These are phyloP conservation scores for Ceratobasidium theobromae DNA, from an alignment of 1,284 basidiomycete genomes.

Conservation along the genomic window DNA sequence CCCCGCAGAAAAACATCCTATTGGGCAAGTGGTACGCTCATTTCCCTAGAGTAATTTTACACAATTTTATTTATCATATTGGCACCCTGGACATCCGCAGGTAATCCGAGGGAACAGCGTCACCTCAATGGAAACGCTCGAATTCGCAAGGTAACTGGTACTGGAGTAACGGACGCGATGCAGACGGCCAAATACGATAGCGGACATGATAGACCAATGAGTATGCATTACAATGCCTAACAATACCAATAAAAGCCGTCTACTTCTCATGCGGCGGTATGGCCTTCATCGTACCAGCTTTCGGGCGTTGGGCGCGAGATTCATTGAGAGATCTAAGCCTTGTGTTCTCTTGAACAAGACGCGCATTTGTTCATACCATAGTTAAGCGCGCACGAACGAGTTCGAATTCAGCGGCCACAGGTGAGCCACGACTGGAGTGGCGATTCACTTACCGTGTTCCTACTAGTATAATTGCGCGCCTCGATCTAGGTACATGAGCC, in stretches of 20 bases:
- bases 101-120: slow-evolving; percentile 95
- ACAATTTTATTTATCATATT: background rate
- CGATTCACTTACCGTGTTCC: too few relatives aligned
- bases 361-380: background rate
- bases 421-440: too few relatives aligned
- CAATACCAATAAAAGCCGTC: slow-evolving; percentile 28
- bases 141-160: slow-evolving; percentile 41
- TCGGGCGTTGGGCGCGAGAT: background rate
- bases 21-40: slow-evolving; percentile 82
- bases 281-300: background rate
- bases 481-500: too few relatives aligned
- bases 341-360: slow-evolving; percentile 10
- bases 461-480: too few relatives aligned
- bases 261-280: background rate
- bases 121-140: slow-evolving; percentile 84
- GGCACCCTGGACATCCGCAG: slow-evolving; percentile 48
- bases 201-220: slow-evolving; percentile 2
- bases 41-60: background rate
- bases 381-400: slow-evolving; percentile 1
- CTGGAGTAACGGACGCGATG: background rate
- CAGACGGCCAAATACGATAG: background rate
- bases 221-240: slow-evolving; percentile 13
- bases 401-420: background rate
- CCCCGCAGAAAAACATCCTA: slow-evolving; percentile 84
- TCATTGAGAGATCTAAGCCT: background rate